Evolutionary conservation across 192 early-diverging fungal genomes (phyloP), one percentile per base, ranked within the genome.

Genomic region (Dimargaris xerosporica): DNA sequence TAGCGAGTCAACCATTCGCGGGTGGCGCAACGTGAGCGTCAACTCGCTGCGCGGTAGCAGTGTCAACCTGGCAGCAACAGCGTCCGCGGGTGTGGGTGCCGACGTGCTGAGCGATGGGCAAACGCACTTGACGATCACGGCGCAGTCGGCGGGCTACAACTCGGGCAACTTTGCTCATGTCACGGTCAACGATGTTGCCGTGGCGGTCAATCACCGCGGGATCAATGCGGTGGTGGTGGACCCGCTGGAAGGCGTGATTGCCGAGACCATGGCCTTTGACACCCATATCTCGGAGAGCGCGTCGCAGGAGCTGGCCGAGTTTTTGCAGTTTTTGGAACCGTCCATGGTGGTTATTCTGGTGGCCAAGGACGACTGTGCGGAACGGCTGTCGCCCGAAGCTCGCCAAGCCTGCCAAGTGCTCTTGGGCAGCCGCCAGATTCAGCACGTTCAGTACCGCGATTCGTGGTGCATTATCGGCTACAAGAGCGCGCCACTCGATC

Each of bases 391-490:
- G 0, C 70, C 76, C 11, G 66, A 72, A 1, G 87, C 85, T 1
- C 68, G 71, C 13, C 64, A 67, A 54, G 85, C 81, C 0, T 75
- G 77, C 52, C 83, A 82, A 60, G n/a, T n/a, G n/a, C 62, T 72
- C n/a, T 66, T 93, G 0, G 90, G 90, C 1, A 75, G 80, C 41
- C 56, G 63, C 0, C 65, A 59, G 25, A 76, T 89, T 54, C 66
- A 74, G 11, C 47, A 85, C 1, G 48, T 88, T 29, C 62, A 70
- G 39, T 89, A 86, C 67, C 82, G 88, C 48, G 90, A 93, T 60
- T 89, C 87, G 23, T 93, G 82, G 80, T 86, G 82, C 54, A 44
- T 92, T n/a, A 82, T 92, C 70, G 84, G 84, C 3, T 79, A 87
- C 60, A 89, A 89, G 71, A 83, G 84, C 62, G 78, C 80, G 30